Evolutionary conservation across 2,329 filamentous ascomycete genomes (phyloP), one percentile per base, ranked within the genome.

Genomic region (Didymellaceae sp.): DNA sequence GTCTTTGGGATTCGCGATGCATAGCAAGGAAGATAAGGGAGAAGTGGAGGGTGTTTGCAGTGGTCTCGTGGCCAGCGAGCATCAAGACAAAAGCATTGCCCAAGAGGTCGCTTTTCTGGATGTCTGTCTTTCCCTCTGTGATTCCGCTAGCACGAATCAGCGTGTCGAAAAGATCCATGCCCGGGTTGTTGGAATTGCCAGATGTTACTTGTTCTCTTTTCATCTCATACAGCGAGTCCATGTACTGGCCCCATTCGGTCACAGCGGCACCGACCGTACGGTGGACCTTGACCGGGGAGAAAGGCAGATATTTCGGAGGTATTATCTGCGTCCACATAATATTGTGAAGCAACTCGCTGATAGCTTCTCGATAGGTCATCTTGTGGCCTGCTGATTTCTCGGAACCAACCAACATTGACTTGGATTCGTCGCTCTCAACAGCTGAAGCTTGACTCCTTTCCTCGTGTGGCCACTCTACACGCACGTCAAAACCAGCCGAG

Each of bases 41-140:
- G 67, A 89, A 91, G 73, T 92, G 87, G 30, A 91, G 77, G 4
- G 83, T 82, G 70, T 89, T 90, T 38, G 89, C 89, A 2, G 88
- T 88, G 1, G 89, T 92, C 72, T 94, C 90, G 71, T 94, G 89
- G 10, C 90, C 90, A 0, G 90, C 89, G 1, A 92, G 78, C 53
- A 82, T 80, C 53, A 84, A 74, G 39, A 82, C 77, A 52, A 82
- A 82, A 17, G 87, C 84, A 65, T 91, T 91, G 41, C 88, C 87
- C 21, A 89, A 75, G 51, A 92, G 86, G 46, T 91, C 87, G 53
- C 62, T 69, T 38, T 70, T 71, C 11, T 64, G 51, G 11, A 70
- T 21, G 2, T 57, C 54, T 72, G 75, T 55, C 68, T 61, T 64
- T 18, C 62, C 57, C n/a, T 66, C 61, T 16, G 66, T 59, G 43